Evolutionary conservation across 169 alveolate genomes (phyloP), one percentile per base, ranked within the genome.

Genomic region (Fabrea salina): DNA sequence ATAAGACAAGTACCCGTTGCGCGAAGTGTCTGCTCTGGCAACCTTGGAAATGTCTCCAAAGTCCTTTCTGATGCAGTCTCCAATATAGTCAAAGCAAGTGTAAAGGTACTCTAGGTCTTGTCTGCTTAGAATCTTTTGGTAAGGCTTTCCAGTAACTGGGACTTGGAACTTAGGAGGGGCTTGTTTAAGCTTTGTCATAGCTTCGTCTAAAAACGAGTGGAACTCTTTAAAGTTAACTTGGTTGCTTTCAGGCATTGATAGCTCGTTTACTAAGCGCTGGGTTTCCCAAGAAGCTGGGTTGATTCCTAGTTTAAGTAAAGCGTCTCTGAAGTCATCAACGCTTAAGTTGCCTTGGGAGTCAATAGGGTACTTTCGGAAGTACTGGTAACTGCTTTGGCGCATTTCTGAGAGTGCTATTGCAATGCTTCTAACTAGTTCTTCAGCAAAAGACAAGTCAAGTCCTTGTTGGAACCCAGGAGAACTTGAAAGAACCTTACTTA

Each of bases 251-350:
- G 49, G 75, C 0, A 35, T 40, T 2, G 27, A 22, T 19, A 64
- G 41, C 16, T 64, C 27, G 33, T 64, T 64, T 40, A 64, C 54
- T 27, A 64, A 35, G 37, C 75, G 35, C n/a, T 64, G 75, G 37
- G 54, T 27, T 37, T 64, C 56, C 35, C 13, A 39, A 19, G 75
- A 32, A 0, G 75, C 75, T 39, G 75, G 75, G 33, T 64, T 56
- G n/a, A 64, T 41, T 0, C 75, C 75, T 22, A 64, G 75, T 37
- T 64, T 64, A 41, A 22, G 41, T 5, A 64, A 64, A 64, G 75
- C 75, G 41, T 64, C 39, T 64, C 75, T 64, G 54, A 64, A 64
- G 56, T 64, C 75, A 19, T 64, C 25, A 4, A 64, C 19, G 19
- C 25, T 19, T 22, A 64, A 19, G 33, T 19, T 22, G 7, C 75